A percentile compares a stretch with the other conserved stretches of the same genome.
Evolutionary conservation across 345 rosid species (phyloP).

Genomic region (Eucalyptus pauciflora): DNA sequence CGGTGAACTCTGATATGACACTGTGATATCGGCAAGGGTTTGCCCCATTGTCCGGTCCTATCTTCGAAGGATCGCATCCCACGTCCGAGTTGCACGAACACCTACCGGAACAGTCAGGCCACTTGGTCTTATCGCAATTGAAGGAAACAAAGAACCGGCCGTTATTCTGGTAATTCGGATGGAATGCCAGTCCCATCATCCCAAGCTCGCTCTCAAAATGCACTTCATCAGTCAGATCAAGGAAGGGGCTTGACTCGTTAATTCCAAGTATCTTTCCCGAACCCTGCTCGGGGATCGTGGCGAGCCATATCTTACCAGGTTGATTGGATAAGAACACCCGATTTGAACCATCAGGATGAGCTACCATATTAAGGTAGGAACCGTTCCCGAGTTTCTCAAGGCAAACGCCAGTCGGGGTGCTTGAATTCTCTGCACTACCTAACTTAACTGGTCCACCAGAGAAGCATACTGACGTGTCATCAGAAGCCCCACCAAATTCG

Average conservation of each 20-base stretch:
- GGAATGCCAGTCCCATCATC: conserved; percentile 87
- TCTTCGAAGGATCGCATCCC: conserved; percentile 76
- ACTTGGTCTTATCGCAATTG: conserved; percentile 64
- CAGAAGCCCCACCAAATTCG: conserved; percentile 51
- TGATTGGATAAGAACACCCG: conserved; percentile 69
- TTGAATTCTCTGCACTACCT: conserved; percentile 11
- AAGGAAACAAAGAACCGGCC: conserved; percentile 75
- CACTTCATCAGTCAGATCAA: conserved; percentile 70
- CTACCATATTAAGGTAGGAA: conserved; percentile 68
- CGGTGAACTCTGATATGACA: conserved; percentile 61
- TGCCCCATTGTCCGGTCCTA: conserved; percentile 42
- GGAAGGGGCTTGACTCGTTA: conserved; percentile 55
- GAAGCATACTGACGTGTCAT: conserved; percentile 39
- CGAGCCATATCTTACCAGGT: conserved; percentile 57
- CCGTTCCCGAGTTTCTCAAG: conserved; percentile 69
- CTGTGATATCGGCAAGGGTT: conserved; percentile 72
- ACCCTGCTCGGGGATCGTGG: conserved; percentile 60
- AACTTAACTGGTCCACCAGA: conserved; percentile 44
- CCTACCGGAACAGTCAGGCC: conserved; percentile 60
- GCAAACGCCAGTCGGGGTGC: conserved; percentile 52
- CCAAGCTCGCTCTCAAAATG: conserved; percentile 49
- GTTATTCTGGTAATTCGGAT: conserved; percentile 52
- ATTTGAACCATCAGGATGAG: conserved; percentile 82
- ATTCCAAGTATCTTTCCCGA: conserved; percentile 37
- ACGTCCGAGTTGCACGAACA: conserved; percentile 81